Evolutionary conservation across 2,329 filamentous ascomycete species (phyloP).

Genomic region (Nothophaeocryptopus gaeumannii): DNA sequence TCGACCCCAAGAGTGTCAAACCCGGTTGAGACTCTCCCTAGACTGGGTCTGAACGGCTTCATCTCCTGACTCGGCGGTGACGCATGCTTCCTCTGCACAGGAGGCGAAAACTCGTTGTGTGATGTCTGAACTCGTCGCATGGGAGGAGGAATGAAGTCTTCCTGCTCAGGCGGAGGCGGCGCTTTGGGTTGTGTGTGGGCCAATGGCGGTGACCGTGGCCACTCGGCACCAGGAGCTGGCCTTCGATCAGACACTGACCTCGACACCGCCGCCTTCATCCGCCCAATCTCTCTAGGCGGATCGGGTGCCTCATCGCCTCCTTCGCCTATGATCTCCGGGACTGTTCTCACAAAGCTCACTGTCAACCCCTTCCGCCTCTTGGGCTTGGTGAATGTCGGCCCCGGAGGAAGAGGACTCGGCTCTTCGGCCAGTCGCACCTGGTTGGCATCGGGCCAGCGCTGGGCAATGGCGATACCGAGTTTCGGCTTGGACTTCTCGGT

Average conservation of each 20-base stretch:
- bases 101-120: slow-evolving; percentile 27
- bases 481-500: slow-evolving; percentile 44
- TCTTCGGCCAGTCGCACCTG: slow-evolving; percentile 36
- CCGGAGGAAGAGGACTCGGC: slow-evolving; percentile 11
- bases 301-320: slow-evolving; percentile 82
- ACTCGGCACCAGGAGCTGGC: slow-evolving; percentile 13
- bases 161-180: slow-evolving; percentile 4
- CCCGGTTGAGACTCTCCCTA: slow-evolving; percentile 29
- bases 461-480: slow-evolving; percentile 51
- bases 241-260: slow-evolving; percentile 30
- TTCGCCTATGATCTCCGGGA: slow-evolving; percentile 81
- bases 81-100: slow-evolving; percentile 25
- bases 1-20: slow-evolving; percentile 11
- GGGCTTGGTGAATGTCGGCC: slow-evolving; percentile 32
- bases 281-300: slow-evolving; percentile 69
- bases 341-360: slow-evolving; percentile 70
- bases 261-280: slow-evolving; percentile 44
- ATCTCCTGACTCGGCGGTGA: slow-evolving; percentile 19
- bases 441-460: slow-evolving; percentile 51
- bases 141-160: slow-evolving; percentile 18
- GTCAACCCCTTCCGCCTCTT: slow-evolving; percentile 63
- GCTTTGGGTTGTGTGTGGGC: slow-evolving; percentile 2
- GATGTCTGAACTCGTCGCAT: slow-evolving; percentile 26
- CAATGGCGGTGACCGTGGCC: slow-evolving; percentile 18
- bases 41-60: slow-evolving; percentile 19